Evolutionary conservation across 78 protist genomes (phyloP), one percentile per base, ranked within the genome.

Genomic region (Anaeramoeba flamelloides): DNA sequence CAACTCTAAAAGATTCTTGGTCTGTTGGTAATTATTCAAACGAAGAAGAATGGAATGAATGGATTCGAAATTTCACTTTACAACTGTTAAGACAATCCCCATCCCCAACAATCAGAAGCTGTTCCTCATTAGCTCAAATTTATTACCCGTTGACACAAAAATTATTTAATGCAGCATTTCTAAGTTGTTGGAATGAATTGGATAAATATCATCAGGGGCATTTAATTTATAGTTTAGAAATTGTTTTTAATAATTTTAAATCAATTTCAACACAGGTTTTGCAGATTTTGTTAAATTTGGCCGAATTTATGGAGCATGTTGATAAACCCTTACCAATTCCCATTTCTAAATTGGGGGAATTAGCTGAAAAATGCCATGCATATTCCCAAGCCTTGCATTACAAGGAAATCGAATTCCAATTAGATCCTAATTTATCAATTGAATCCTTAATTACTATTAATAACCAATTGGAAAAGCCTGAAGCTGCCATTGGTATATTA

Each of bases 331-430:
- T 91, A 34, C 94, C 96, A 26, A 88, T 94, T 53, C 88, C 81
- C 77, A 37, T 75, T 31, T 38, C 87, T 22, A 64, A 80, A 40
- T 84, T 95, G 3, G 99, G 95, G 36, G 82, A 41, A n/a, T 74
- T 91, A 2, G 97, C 98, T 0, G 89, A 86, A 76, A 53, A 81
- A 36, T 94, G 97, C 86, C 96, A 94, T 33, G 93, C 97, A 38
- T 96, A 89, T 77, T 97, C 99, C 26, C 92, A 96, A 87, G 97
- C 98, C 12, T 86, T 95, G 79, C 97, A 92, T 83, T 94, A 95
- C 87, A 83, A 41, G 74, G 91, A 80, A 65, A 37, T 38, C 8
- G 81, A 53, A 53, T 17, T 53, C 8, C 34, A 17, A 8, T 8
- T 26, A 53, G 17, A 53, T 17, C 8, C 69, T 26, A 53, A 8